Evolutionary conservation across 2,329 filamentous ascomycete species (phyloP), one percentile per base, ranked within the genome.

Genomic region (Xylaria hypoxylon): DNA sequence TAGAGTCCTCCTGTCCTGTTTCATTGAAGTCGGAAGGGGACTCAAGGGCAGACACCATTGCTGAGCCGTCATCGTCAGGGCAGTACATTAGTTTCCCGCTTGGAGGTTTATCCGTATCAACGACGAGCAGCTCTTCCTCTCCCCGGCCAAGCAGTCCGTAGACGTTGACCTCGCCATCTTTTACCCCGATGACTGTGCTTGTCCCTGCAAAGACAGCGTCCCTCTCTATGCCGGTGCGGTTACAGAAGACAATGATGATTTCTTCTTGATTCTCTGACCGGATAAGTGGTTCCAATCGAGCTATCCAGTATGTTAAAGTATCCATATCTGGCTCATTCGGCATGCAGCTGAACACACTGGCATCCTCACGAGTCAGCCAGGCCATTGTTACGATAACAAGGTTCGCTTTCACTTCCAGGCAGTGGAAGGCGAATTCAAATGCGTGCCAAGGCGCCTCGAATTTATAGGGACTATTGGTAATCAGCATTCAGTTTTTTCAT

Each of bases 321-420:
- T 92, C 87, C 79, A 92, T 84, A 70, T 94, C 92, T 0, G 91
- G 90, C 56, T 89, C 86, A 0, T 83, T 75, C 0, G 86, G 86
- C 69, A 69, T 80, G 31, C 71, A 82, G 65, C 73, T 87, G 74
- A 81, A 88, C 7, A 65, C 64, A 19, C 73, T 81, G 1, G 78
- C 82, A 72, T 82, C 84, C 67, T 82, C 87, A 62, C 77, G 81
- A 1, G 91, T 93, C 35, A 92, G 81, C 92, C 92, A 95, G 0
- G 92, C 91, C 92, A 94, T 94, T 3, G 86, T 88, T 0, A 95
- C 71, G 38, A 94, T 86, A 1, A 92, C 88, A 0, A 94, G 68
- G 15, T 88, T 87, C 0, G 90, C 85, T 0, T 83, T 74, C 0
- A 80, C 79, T 1, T 87, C 79, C 0, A 93, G 75, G 5, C 90